Conservation (phyloP, 2,329 filamentous ascomycete genomes). For the Zopfia rhizophila region DNA sequence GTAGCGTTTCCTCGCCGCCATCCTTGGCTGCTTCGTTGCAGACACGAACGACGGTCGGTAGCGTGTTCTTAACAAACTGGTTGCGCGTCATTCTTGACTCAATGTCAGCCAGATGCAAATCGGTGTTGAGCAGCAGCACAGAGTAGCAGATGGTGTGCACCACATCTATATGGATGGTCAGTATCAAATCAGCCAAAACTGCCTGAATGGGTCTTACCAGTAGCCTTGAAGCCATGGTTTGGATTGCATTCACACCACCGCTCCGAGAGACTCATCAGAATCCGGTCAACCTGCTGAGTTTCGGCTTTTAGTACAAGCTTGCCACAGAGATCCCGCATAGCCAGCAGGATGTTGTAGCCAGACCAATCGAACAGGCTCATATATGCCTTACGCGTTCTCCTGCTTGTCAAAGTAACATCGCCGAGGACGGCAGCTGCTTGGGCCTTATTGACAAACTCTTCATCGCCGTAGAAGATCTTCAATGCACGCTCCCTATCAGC, state of each 20-base stretch:
- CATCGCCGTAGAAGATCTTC: slow-evolving; percentile 84
- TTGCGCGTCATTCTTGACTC: slow-evolving; percentile 94
- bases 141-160: slow-evolving; percentile 98
- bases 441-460: slow-evolving; percentile 81
- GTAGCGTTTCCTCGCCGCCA: slow-evolving; percentile 43
- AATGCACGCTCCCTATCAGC: slow-evolving; percentile 81
- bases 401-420: slow-evolving; percentile 67
- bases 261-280: slow-evolving; percentile 86
- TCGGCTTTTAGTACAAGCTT: slow-evolving; percentile 87
- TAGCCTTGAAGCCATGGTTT: slow-evolving; percentile 90
- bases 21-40: slow-evolving; percentile 72
- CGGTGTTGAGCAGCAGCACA: slow-evolving; percentile 92
- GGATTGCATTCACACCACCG: slow-evolving; percentile 95
- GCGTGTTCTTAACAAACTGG: slow-evolving; percentile 96
- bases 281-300: slow-evolving; percentile 95
- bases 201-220: slow-evolving; percentile 66
- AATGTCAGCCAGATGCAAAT: slow-evolving; percentile 94
- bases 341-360: slow-evolving; percentile 80
- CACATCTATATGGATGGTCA: slow-evolving; percentile 71
- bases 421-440: slow-evolving; percentile 91
- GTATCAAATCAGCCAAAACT: slow-evolving; percentile 19
- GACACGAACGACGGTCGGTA: slow-evolving; percentile 85
- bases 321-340: slow-evolving; percentile 82
- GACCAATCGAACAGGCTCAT: slow-evolving; percentile 93
- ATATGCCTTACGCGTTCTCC: slow-evolving; percentile 75